These are phyloP conservation scores for Carex scoparia DNA, from an alignment of 176 grass and related monocot species.

Conservation along the genomic window DNA sequence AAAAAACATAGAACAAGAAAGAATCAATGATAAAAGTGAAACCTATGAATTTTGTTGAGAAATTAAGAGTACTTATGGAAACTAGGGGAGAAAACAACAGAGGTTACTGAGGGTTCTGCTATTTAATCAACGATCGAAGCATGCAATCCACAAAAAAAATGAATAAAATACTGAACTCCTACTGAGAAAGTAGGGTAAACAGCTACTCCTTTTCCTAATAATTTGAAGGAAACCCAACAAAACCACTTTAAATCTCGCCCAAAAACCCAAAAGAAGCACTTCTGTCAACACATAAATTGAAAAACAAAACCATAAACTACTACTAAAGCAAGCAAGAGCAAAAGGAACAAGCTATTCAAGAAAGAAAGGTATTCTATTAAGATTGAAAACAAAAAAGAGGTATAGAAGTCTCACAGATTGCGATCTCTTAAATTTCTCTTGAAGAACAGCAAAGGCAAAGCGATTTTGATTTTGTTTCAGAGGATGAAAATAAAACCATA, in stretches of 20 bases:
- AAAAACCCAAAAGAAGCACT: neutral
- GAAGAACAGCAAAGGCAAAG: neutral
- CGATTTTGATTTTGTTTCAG: neutral
- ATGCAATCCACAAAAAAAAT: neutral
- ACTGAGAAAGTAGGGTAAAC: neutral
- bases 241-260: neutral
- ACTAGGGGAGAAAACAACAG: neutral
- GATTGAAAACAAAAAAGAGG: neutral
- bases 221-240: neutral
- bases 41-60: neutral
- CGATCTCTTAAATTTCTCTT: neutral
- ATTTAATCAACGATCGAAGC: neutral
- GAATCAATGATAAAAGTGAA: neutral
- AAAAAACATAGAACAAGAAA: neutral
- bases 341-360: neutral
- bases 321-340: neutral
- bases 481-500: neutral
- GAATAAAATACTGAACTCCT: neutral
- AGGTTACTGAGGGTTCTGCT: neutral
- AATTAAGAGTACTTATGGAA: neutral
- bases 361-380: neutral
- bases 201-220: neutral
- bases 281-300: neutral
- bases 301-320: neutral
- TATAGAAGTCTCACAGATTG: conserved; percentile 2